These are phyloP conservation scores for Lipomyces starkeyi DNA, from an alignment of 805 yeast genomes.

Conservation along the genomic window DNA sequence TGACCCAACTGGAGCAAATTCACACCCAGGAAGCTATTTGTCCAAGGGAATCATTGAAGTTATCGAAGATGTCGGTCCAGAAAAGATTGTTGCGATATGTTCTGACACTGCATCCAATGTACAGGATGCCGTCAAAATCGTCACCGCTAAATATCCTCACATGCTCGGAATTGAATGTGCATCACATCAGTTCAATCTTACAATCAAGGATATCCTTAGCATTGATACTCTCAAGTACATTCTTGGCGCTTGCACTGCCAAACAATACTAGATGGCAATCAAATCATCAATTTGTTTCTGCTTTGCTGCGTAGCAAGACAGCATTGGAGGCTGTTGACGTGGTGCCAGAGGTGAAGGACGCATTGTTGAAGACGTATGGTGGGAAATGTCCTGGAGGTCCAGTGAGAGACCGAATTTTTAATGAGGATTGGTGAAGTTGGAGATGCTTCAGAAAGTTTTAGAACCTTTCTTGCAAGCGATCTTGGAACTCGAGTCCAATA, in stretches of 20 bases:
- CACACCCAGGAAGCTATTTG: too few relatives aligned
- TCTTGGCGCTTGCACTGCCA: background rate
- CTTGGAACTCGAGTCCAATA: background rate
- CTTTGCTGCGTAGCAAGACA: background rate
- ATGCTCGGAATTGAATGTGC: slow-evolving; percentile 7
- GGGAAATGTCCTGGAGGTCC: too few relatives aligned
- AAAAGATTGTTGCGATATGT: slow-evolving; percentile 2
- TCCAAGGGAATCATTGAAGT: too few relatives aligned
- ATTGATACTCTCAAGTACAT: background rate
- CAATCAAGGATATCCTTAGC: background rate
- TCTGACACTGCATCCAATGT: too few relatives aligned
- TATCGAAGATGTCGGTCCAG: slow-evolving; percentile 7
- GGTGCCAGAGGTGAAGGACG: slow-evolving; percentile 3
- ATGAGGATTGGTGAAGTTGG: too few relatives aligned
- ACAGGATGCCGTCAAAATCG: background rate
- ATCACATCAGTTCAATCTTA: slow-evolving; percentile 1
- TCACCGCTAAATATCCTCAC: slow-evolving; percentile 6
- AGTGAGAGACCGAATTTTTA: too few relatives aligned
- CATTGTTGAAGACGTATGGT: background rate
- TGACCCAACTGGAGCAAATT: too few relatives aligned
- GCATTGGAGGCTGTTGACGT: slow-evolving; percentile 6
- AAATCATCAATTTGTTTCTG: slow-evolving; percentile 1
- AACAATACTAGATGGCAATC: slow-evolving; percentile 9
- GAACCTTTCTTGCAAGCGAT: too few relatives aligned
- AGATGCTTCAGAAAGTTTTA: too few relatives aligned